Conservation (phyloP, 2,329 filamentous ascomycete genomes). For the Akanthomyces dipterigenus region DNA sequence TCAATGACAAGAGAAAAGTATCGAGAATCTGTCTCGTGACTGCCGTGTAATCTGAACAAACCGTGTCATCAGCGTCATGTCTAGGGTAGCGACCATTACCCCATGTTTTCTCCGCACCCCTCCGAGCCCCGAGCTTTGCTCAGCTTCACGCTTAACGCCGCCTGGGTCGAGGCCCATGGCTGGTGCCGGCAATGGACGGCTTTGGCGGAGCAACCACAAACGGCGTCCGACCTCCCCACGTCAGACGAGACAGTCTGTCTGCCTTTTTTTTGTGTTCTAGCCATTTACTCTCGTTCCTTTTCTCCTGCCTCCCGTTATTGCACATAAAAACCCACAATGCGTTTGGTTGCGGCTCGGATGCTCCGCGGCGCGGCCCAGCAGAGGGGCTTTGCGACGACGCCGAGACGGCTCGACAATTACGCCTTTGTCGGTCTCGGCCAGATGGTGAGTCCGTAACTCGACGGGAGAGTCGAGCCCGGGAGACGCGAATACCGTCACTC, state of each 20-base stretch:
- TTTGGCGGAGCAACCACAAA: slow-evolving; percentile 23
- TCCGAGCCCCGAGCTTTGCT: not conserved
- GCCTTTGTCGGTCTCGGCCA: slow-evolving; percentile 55
- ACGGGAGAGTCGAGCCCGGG: too few species aligned
- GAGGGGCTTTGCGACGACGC: slow-evolving; percentile 45
- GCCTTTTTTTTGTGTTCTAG: not conserved
- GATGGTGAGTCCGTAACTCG: slow-evolving; percentile 40
- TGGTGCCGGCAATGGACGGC: slow-evolving; percentile 29
- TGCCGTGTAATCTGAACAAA: not conserved
- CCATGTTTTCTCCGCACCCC: slow-evolving; percentile 1
- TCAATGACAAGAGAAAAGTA: too few species aligned
- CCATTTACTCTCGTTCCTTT: too few species aligned
- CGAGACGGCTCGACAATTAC: slow-evolving; percentile 44
- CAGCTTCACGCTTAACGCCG: slow-evolving; percentile 1
- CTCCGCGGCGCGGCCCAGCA: slow-evolving; percentile 26
- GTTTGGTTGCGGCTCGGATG: slow-evolving; percentile 6
- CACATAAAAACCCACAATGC: slow-evolving; percentile 8
- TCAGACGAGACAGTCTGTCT: slow-evolving; percentile 8
- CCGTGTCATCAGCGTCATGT: not conserved
- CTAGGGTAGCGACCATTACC: not conserved
- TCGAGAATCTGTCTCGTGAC: not conserved
- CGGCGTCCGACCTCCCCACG: slow-evolving; percentile 15
- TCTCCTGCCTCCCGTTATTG: not conserved
- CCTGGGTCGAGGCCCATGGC: not conserved
- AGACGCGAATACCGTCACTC: too few species aligned